These are phyloP conservation scores for Penicillium thymicola DNA, from an alignment of 2,329 filamentous ascomycete genomes.

Conservation along the genomic window DNA sequence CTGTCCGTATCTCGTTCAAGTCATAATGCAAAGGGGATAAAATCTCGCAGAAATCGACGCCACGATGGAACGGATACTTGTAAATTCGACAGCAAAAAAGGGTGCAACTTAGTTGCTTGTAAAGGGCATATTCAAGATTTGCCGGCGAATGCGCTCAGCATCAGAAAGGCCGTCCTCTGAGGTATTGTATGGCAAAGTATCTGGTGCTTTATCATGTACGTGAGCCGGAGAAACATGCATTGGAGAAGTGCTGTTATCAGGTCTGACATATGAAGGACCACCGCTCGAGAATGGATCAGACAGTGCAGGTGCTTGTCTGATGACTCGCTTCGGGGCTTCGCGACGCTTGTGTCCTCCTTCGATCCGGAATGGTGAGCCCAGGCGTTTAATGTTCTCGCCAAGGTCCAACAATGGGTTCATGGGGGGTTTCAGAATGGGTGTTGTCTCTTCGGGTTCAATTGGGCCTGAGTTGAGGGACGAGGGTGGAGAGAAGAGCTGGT, in stretches of 20 bases:
- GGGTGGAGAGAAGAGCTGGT: conserved; percentile 54
- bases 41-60: conserved; percentile 23
- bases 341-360: conserved; percentile 36
- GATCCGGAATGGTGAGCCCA: conserved; percentile 48
- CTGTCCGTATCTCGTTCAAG: conserved; percentile 26
- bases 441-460: conserved; percentile 24
- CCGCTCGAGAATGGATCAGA: conserved; percentile 43
- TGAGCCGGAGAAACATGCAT: conserved; percentile 16
- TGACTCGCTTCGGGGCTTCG: conserved; percentile 29
- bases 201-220: conserved; percentile 14
- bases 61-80: conserved; percentile 21
- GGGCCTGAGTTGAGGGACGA: conserved; percentile 31
- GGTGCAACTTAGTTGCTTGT: conserved; percentile 25
- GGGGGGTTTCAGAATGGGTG: conserved; percentile 21
- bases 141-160: conserved; percentile 39
- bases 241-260: conserved; percentile 13
- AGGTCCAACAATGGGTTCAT: conserved; percentile 33
- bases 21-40: conserved; percentile 27
- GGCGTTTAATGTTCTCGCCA: conserved; percentile 43
- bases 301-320: conserved; percentile 42
- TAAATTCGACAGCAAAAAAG: conserved; percentile 9
- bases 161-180: conserved; percentile 37
- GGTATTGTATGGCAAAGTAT: conserved; percentile 29
- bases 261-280: conserved; percentile 20
- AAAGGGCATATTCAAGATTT: conserved; percentile 38